Percentiles rank a stretch among this genome's conserved stretches.
phyloP scores from a whole-genome alignment of 805 yeast genomes.

The Clavispora fructus region DNA sequence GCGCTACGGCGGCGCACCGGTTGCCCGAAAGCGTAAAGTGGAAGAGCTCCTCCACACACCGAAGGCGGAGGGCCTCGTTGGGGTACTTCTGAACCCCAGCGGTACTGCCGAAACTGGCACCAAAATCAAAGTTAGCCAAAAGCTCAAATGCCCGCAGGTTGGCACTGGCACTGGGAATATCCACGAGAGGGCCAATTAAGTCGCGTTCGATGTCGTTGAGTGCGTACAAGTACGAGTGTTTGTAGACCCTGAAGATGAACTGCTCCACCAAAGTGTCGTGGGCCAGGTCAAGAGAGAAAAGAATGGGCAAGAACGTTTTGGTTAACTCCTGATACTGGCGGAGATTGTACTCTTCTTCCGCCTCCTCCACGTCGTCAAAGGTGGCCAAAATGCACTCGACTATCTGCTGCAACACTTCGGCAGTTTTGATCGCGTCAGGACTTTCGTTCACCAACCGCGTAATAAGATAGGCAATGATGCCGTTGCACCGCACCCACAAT shows the following conservation, averaged over 20 bases:
- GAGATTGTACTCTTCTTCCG: slow-evolving; percentile 42
- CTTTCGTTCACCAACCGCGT: slow-evolving; percentile 21
- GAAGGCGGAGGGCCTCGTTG: slow-evolving; percentile 45
- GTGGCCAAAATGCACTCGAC: slow-evolving; percentile 38
- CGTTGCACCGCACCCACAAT: slow-evolving; percentile 49
- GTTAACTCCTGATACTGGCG: slow-evolving; percentile 41
- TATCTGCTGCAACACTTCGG: slow-evolving; percentile 37
- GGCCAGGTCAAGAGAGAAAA: slow-evolving; percentile 16
- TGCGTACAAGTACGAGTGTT: slow-evolving; percentile 54
- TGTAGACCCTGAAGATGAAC: slow-evolving; percentile 49
- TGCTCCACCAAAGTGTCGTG: slow-evolving; percentile 28
- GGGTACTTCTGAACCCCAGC: slow-evolving; percentile 39
- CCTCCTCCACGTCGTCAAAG: slow-evolving; percentile 25
- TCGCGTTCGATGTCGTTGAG: slow-evolving; percentile 48
- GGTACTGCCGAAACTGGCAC: slow-evolving; percentile 60
- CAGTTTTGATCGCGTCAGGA: slow-evolving; percentile 6
- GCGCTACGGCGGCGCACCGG: slow-evolving; percentile 9
- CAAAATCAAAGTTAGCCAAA: slow-evolving; percentile 32
- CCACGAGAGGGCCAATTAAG: slow-evolving; percentile 7
- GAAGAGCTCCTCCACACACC: slow-evolving; percentile 51
- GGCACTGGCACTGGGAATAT: slow-evolving; percentile 18
- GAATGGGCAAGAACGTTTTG: slow-evolving; percentile 34
- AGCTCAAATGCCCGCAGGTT: slow-evolving; percentile 31
- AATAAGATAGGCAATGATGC: slow-evolving; percentile 34
- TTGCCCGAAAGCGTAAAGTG: slow-evolving; percentile 26